Evolutionary conservation across 2,329 filamentous ascomycete genomes (phyloP).

Genomic region (Ascochyta koolunga): DNA sequence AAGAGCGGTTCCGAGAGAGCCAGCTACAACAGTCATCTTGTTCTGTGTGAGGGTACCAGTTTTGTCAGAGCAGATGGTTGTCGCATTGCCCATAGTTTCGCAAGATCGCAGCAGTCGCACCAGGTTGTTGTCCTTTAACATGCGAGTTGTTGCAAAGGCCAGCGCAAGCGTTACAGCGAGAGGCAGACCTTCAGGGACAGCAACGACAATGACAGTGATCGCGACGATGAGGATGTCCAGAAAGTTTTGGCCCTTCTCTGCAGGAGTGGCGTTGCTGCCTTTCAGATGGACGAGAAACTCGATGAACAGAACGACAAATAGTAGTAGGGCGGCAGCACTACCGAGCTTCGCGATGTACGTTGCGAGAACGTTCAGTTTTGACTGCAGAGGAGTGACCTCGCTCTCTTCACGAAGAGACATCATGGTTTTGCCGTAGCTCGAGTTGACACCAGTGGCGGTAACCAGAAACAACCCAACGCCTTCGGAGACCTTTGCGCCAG

Average conservation of each 20-base stretch:
- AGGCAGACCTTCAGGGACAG: slow-evolving; percentile 70
- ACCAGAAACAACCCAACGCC: slow-evolving; percentile 78
- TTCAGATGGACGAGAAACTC: slow-evolving; percentile 77
- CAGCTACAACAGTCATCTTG: slow-evolving; percentile 70
- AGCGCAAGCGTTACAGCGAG: slow-evolving; percentile 72
- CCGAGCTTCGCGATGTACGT: slow-evolving; percentile 81
- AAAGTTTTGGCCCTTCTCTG: slow-evolving; percentile 77
- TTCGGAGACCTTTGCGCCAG: slow-evolving; percentile 78
- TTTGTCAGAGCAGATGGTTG: slow-evolving; percentile 75
- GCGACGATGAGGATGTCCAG: slow-evolving; percentile 68
- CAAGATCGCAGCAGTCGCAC: slow-evolving; percentile 71
- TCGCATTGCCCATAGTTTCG: slow-evolving; percentile 75
- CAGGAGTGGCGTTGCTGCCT: slow-evolving; percentile 59
- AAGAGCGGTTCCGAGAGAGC: slow-evolving; percentile 66
- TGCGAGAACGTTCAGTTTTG: slow-evolving; percentile 76
- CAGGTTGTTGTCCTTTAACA: slow-evolving; percentile 73
- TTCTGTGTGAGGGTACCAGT: slow-evolving; percentile 52
- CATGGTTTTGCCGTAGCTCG: slow-evolving; percentile 77
- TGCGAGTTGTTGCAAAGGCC: slow-evolving; percentile 70
- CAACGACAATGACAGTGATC: slow-evolving; percentile 72
- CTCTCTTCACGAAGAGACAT: slow-evolving; percentile 78
- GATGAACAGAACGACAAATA: slow-evolving; percentile 87
- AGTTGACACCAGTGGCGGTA: slow-evolving; percentile 74
- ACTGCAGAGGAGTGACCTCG: slow-evolving; percentile 78
- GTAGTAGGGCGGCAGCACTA: slow-evolving; percentile 75